phyloP scores from a whole-genome alignment of 139 green algal species.

The Eudorina sp. region DNA sequence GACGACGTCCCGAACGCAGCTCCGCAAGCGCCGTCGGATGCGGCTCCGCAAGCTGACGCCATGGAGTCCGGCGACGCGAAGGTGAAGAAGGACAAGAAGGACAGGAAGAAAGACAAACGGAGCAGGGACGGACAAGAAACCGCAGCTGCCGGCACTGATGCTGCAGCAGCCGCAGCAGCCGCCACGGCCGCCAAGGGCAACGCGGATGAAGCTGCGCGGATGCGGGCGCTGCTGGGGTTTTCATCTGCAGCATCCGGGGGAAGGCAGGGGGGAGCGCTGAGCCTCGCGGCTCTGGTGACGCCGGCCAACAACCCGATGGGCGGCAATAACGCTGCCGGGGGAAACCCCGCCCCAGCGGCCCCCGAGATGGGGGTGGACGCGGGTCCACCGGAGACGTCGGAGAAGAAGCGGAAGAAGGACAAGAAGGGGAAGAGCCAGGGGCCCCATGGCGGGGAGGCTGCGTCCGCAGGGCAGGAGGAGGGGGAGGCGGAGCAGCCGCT shows the following conservation, averaged over 20 bases:
- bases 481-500: not conserved
- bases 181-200: conserved; percentile 63
- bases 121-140: not conserved
- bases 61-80: no score
- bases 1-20: no score
- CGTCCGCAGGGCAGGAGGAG: conserved; percentile 12
- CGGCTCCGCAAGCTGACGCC: no score
- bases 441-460: no score
- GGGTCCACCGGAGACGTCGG: not conserved
- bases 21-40: no score
- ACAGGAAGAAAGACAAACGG: not conserved
- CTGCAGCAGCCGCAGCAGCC: not conserved
- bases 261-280: no score
- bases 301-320: no score
- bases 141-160: not conserved
- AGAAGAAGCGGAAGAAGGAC: conserved; percentile 8
- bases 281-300: not conserved
- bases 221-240: conserved; percentile 71
- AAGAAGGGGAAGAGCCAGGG: conserved; percentile 5
- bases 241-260: not conserved
- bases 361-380: not conserved
- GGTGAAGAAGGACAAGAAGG: conserved; percentile 22
- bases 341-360: not conserved
- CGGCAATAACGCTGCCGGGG: no score
- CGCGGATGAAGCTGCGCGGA: conserved; percentile 75